Base-by-base conservation (phyloP, 768 basidiomycete genomes). In the Xerocomellus dryophilus region DNA sequence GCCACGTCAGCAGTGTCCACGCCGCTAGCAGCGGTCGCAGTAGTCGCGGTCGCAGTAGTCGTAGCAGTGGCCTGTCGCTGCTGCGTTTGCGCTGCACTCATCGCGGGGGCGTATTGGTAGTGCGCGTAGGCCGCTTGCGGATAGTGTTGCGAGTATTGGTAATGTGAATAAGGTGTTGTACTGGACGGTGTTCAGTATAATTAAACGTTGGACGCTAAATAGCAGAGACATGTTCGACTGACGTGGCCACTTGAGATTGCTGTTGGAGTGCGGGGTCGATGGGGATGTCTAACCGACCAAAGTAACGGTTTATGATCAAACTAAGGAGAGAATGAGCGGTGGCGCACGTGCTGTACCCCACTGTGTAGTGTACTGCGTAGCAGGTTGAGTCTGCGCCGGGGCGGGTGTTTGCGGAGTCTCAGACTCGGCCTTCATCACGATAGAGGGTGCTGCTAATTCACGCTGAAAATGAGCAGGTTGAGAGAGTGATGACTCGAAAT, bases 1-100 rank as follows among this genome's bases (percentile, higher is more conserved):
- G 89, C 82, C 32, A 92, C 81, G 62, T 92, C 90, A 4, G 84
- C 71, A 3, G 82, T 83, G 60, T 88, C 87, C 52, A 83, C 74
- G 1, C 71, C 72, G 41, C 67, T 68, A 36, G 58, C 71, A 12
- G 60, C 53, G 2, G 68, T 40, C 5, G 65, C 47, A 14, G 59
- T 48, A 4, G 67, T 48, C 0, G 60, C 3, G 1, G 38, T 56
- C 18, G 68, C 56, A 1, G 53, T 17, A 7, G 57, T 42, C 3
- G 69, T 55, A 21, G 59, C 25, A 29, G 56, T 29, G 11, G 59
- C 55, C 50, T 66, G 60, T 41, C 67, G 65, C 35, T 74, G 73
- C 35, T 69, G 75, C 11, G 63, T 67, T 53, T 59, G 74, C 11
- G 59, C 58, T 21, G 68, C 50, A 29, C 48, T 62, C 57, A 71